Conservation (phyloP, 345 rosid genomes). For the Euphorbia tirucalli region DNA sequence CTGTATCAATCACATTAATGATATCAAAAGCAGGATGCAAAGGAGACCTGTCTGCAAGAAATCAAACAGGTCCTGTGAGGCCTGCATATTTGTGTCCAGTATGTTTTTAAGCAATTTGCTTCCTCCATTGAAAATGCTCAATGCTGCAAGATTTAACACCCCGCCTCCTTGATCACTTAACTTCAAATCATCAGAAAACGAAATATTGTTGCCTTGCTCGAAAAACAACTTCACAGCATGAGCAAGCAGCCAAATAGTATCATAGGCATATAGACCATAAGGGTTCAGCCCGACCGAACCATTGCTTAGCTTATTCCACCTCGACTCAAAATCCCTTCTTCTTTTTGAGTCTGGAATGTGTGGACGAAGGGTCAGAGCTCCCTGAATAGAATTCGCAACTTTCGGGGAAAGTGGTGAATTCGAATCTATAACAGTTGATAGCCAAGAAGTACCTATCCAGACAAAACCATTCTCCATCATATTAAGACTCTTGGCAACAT, state of each 20-base stretch:
- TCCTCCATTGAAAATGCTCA: constrained; percentile 80
- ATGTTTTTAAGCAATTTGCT: constrained; percentile 47
- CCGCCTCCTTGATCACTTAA: constrained; percentile 47
- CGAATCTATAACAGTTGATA: constrained; percentile 75
- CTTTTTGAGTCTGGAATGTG: constrained; percentile 63
- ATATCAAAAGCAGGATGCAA: constrained; percentile 66
- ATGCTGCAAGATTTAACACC: constrained; percentile 58
- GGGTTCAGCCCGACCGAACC: constrained; percentile 69
- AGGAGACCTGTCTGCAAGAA: constrained; percentile 54
- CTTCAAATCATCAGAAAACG: constrained; percentile 63
- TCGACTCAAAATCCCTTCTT: constrained; percentile 51
- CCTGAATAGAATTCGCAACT: constrained; percentile 39
- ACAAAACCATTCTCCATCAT: constrained; percentile 81
- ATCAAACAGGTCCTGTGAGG: constrained; percentile 62
- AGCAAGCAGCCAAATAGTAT: constrained; percentile 90
- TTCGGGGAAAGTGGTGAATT: constrained; percentile 28
- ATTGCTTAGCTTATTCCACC: constrained; percentile 74
- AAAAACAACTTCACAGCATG: constrained; percentile 61
- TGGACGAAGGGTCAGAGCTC: constrained; percentile 70
- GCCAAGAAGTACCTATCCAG: constrained; percentile 86
- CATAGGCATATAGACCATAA: constrained; percentile 78
- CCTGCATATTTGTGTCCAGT: constrained; percentile 70
- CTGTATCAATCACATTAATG: constrained; percentile 48
- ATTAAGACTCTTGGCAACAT: constrained; percentile 70
- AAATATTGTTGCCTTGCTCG: constrained; percentile 60